Percentiles rank a stretch among this genome's conserved stretches.
Conservation (phyloP, 345 rosid species). For the Melastoma malabathricum region DNA sequence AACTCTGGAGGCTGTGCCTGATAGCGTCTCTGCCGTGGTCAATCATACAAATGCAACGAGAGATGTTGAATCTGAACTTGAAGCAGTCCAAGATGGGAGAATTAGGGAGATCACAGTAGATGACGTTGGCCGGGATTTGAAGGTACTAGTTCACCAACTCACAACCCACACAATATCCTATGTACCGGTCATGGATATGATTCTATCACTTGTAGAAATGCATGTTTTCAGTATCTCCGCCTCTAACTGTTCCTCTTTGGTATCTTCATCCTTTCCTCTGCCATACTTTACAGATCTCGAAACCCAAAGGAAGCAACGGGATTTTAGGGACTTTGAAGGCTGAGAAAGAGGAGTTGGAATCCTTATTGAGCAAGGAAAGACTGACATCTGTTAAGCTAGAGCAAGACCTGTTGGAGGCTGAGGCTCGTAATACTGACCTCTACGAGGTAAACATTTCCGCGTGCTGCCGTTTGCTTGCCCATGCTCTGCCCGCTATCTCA, state of each 20-base stretch:
- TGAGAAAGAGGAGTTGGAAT: conserved; percentile 76
- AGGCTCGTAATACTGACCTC: conserved; percentile 56
- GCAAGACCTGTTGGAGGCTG: conserved; percentile 67
- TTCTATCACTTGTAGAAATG: background rate
- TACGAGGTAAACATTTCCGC: conserved; percentile 44
- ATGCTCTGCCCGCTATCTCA: background rate
- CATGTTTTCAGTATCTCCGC: background rate
- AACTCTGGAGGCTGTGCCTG: conserved; percentile 46
- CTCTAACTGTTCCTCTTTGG: conserved; percentile 1
- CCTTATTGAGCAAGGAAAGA: conserved; percentile 59
- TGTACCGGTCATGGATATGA: background rate
- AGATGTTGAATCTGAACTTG: conserved; percentile 74
- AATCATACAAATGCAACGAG: conserved; percentile 55
- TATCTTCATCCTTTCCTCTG: conserved; percentile 4
- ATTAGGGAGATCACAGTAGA: conserved; percentile 82
- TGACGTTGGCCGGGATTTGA: conserved; percentile 37
- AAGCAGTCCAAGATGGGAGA: conserved; percentile 67
- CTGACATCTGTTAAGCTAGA: conserved; percentile 50
- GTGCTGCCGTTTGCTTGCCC: background rate
- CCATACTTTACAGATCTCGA: conserved; percentile 32
- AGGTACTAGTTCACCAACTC: conserved; percentile 24
- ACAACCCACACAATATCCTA: background rate
- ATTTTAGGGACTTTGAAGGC: conserved; percentile 44
- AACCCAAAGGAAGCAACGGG: conserved; percentile 34
- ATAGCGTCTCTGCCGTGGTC: conserved; percentile 64